Conservation (phyloP, 208 protist species). For the Leishmania amazonensis region DNA sequence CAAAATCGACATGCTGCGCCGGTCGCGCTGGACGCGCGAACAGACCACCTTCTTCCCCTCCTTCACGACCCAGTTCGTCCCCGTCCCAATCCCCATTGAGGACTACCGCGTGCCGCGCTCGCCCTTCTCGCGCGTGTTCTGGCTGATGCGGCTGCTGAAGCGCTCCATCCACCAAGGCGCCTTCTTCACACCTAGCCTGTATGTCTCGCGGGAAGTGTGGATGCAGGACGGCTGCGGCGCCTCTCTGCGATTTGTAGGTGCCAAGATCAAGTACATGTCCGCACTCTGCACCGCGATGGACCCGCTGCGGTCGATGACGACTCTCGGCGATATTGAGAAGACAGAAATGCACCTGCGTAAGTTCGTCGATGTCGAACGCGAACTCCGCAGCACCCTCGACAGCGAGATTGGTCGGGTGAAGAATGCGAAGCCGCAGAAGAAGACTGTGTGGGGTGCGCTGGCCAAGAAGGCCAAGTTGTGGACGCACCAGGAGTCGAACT, state of each 20-base stretch:
- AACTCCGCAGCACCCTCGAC: constrained; percentile 52
- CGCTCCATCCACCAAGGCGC: constrained; percentile 77
- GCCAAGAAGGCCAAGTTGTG: constrained; percentile 69
- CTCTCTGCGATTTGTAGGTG: constrained; percentile 47
- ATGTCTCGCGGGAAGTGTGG: constrained; percentile 79
- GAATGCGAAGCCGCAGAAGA: constrained; percentile 45
- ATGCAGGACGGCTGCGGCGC: constrained; percentile 60
- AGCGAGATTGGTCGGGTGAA: constrained; percentile 53
- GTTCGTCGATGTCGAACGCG: constrained; percentile 45
- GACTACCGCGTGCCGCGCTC: constrained; percentile 54
- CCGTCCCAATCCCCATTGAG: constrained; percentile 58
- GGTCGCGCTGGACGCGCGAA: constrained; percentile 40
- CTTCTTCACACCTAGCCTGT: constrained; percentile 79
- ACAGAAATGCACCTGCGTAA: constrained; percentile 44
- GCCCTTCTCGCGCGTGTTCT: constrained; percentile 63
- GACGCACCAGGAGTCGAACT: constrained; percentile 60
- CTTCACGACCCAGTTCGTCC: constrained; percentile 69
- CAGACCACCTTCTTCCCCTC: constrained; percentile 52
- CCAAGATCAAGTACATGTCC: constrained; percentile 70
- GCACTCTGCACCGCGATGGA: constrained; percentile 69
- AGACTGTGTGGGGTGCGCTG: constrained; percentile 48
- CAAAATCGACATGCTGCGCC: constrained; percentile 63
- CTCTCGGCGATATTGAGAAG: constrained; percentile 48
- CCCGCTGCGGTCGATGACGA: constrained; percentile 54
- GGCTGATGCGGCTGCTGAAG: constrained; percentile 76